A percentile compares a stretch with the other conserved stretches of the same genome.
Evolutionary conservation across 306 rosid genomes (phyloP).

Genomic region (Spatholobus suberectus): DNA sequence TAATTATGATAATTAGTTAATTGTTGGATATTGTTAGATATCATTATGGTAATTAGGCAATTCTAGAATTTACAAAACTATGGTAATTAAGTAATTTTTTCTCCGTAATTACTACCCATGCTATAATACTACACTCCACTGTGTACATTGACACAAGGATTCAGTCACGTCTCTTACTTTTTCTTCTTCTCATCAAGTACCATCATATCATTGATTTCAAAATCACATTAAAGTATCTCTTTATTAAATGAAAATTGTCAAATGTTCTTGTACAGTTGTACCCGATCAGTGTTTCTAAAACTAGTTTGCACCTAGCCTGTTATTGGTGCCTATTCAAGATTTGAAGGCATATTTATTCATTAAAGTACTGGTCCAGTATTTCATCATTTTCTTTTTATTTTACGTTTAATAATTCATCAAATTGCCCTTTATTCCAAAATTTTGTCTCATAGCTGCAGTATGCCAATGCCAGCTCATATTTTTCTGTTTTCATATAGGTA

Average conservation of each 20-base stretch:
- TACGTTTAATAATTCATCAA: background rate
- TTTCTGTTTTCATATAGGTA: background rate
- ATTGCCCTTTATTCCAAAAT: background rate
- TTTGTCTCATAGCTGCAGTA: background rate
- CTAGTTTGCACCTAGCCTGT: background rate
- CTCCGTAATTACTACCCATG: background rate
- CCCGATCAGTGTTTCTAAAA: background rate
- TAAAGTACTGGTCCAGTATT: background rate
- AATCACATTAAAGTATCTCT: background rate
- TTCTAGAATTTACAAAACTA: too few species aligned
- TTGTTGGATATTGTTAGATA: too few species aligned
- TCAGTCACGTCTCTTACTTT: background rate
- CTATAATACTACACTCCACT: background rate
- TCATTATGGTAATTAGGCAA: too few species aligned
- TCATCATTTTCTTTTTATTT: background rate
- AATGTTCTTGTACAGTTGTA: background rate
- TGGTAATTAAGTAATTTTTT: background rate
- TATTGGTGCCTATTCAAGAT: background rate
- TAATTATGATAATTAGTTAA: too few species aligned
- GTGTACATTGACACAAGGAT: background rate
- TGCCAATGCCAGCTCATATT: background rate
- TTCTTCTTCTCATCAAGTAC: background rate
- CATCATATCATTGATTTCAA: background rate
- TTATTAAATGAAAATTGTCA: background rate
- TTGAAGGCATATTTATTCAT: background rate